Evolutionary conservation across 1,139 yeast genomes (phyloP).

Genomic region (Blastobotrys serpentis): DNA sequence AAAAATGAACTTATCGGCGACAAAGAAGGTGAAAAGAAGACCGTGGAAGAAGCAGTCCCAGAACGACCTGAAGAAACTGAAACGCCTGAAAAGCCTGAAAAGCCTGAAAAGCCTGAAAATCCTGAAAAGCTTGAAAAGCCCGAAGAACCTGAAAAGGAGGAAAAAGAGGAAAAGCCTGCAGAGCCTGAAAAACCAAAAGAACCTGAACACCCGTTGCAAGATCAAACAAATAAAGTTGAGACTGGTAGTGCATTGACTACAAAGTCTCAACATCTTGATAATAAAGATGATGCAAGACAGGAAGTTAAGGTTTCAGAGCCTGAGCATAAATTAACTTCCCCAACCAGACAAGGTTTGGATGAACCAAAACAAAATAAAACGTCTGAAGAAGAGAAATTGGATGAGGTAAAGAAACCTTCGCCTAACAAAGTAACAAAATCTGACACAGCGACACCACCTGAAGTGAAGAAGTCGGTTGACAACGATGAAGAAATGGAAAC

Average conservation of each 20-base stretch:
- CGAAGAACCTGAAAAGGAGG: background rate
- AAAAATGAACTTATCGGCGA: no score
- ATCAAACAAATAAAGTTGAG: background rate
- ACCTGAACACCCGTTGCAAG: background rate
- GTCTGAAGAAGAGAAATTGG: constrained; percentile 2
- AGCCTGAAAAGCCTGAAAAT: no score
- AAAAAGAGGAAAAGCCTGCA: background rate
- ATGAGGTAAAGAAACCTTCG: no score
- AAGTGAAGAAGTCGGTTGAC: background rate
- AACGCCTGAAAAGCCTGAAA: background rate
- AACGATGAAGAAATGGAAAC: background rate
- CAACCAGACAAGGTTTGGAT: background rate
- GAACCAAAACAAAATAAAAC: constrained; percentile 8
- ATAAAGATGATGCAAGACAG: no score
- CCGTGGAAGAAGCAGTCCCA: background rate
- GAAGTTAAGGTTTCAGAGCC: constrained; percentile 12
- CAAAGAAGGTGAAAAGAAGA: background rate
- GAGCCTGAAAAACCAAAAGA: background rate
- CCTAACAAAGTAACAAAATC: no score
- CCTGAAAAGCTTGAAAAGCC: background rate
- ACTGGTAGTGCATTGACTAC: background rate
- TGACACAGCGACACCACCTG: background rate
- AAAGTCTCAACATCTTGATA: constrained; percentile 10
- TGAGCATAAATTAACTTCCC: constrained; percentile 5
- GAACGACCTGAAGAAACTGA: background rate